phyloP scores from a whole-genome alignment of 768 basidiomycete genomes.

The Suillus subluteus region DNA sequence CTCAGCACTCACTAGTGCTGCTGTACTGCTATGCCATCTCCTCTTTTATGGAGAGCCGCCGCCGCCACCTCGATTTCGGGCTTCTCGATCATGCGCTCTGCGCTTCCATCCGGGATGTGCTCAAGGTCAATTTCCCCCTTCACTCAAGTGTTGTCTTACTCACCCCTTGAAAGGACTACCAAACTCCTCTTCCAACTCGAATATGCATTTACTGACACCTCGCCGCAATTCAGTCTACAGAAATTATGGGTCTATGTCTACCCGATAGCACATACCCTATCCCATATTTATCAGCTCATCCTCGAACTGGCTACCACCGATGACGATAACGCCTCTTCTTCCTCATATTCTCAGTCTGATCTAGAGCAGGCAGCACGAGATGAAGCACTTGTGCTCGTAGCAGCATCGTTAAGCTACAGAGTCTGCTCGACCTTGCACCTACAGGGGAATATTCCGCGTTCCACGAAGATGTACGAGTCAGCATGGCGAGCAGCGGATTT shows the following conservation, averaged over 20 bases:
- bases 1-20: slow-evolving; percentile 94
- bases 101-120: slow-evolving; percentile 90
- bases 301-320: slow-evolving; percentile 75
- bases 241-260: slow-evolving; percentile 97
- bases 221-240: slow-evolving; percentile 87
- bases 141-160: background rate
- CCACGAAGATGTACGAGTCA: slow-evolving; percentile 90
- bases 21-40: slow-evolving; percentile 90
- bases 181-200: slow-evolving; percentile 93
- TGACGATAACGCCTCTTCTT: slow-evolving; percentile 62
- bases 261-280: slow-evolving; percentile 92
- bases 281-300: slow-evolving; percentile 83
- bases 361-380: slow-evolving; percentile 81
- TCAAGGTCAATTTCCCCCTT: slow-evolving; percentile 61
- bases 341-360: slow-evolving; percentile 55
- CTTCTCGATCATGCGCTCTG: slow-evolving; percentile 96
- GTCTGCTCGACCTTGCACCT: slow-evolving; percentile 86
- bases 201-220: slow-evolving; percentile 88
- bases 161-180: slow-evolving; percentile 61
- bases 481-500: slow-evolving; percentile 79
- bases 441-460: slow-evolving; percentile 74
- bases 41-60: slow-evolving; percentile 87
- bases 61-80: slow-evolving; percentile 87
- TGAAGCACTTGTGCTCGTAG: slow-evolving; percentile 85
- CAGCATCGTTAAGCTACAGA: slow-evolving; percentile 90